Evolutionary conservation across 371 early-diverging fungal genomes (phyloP), one percentile per base, ranked within the genome.

Genomic region (Mucor saturninus): DNA sequence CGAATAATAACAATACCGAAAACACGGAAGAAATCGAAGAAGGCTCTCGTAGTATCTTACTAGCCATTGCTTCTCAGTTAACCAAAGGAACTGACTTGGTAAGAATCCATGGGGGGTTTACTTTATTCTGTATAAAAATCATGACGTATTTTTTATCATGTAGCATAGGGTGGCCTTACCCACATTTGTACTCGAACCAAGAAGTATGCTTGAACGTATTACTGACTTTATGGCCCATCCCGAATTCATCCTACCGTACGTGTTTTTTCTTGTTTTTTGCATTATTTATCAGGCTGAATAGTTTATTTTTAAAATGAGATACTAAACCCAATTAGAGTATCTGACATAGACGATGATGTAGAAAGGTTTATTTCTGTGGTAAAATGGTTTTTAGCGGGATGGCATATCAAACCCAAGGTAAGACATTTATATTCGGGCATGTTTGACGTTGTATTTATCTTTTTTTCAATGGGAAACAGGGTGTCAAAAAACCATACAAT

Each of bases 401-500:
- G 96, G 96, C 97, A 98, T 73, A 95, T 96, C 55, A 89, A 89
- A 68, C 98, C 98, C 28, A 93, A 90, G 82, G 93, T 93, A 81
- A 56, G 45, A 15, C 32, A 21, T 35, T 14, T 4, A 43, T n/a
- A 43, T n/a, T 21, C 21, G 21, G 21, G 21, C 21, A 14, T n/a
- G 15, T 8, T 38, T 38, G 39, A 38, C 39, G 6, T 6, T 6
- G 39, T 6, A 38, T 38, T 11, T 38, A 6, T 8, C 39, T 38
- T 38, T 43, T 21, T 21, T 56, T 14, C 49, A n/a, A 30, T 15
- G 35, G 10, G 11, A 14, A 32, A 3, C 51, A 94, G 93, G 98
- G 98, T 38, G 98, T 97, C 11, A 95, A 94, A 76, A 98, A 98
- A 71, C 98, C 98, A 4, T 98, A 95, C 75, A 98, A 98, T 65